Evolutionary conservation across 257 asterid genomes (phyloP), one percentile per base, ranked within the genome.

Genomic region (Eucommia ulmoides): DNA sequence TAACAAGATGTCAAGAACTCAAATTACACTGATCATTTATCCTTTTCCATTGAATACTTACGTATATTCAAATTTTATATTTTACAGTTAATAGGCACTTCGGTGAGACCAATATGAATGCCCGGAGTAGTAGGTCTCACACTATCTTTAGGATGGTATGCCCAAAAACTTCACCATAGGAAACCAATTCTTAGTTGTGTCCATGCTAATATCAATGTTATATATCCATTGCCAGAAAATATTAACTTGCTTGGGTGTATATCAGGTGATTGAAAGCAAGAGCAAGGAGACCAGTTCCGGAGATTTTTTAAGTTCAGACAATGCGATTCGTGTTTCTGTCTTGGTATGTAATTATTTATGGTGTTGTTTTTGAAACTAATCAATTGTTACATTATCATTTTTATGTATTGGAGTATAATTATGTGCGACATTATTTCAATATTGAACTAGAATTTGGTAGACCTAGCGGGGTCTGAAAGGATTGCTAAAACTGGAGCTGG

Each of bases 91-190:
- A 83, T 68, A 79, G 97, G 75, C 99, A 91, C 64, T 91, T 91
- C 67, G 99, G 99, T 53, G 95, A 86, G 50, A 91, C 99, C 23
- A 91, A 83, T 76, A 86, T 91, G 99, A 91, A 91, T 72, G 92
- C 84, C 50, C 83, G 92, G 52, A 91, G 99, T 70, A 83, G 96
- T 58, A 70, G 99, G 73, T 91, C 97, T 29, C 99, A 91, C 74
- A 81, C 97, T 50, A 79, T 91, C 51, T 91, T 91, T 74, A 75
- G 99, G 73, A 91, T 91, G 99, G 99, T 91, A 77, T 50, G 63
- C 24, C 51, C 55, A 41, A 55, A 25, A 54, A 33, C 22, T 41
- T 68, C 2, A 19, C 22, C 22, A 56, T 9, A 10, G 44, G 9
- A 11, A 10, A 9, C 44, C 55, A 29, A 20, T 60, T 25, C 49